Percentiles rank a stretch among this genome's conserved stretches.
Evolutionary conservation across 1,139 yeast species (phyloP).

Genomic region (Suhomyces panamericanus): DNA sequence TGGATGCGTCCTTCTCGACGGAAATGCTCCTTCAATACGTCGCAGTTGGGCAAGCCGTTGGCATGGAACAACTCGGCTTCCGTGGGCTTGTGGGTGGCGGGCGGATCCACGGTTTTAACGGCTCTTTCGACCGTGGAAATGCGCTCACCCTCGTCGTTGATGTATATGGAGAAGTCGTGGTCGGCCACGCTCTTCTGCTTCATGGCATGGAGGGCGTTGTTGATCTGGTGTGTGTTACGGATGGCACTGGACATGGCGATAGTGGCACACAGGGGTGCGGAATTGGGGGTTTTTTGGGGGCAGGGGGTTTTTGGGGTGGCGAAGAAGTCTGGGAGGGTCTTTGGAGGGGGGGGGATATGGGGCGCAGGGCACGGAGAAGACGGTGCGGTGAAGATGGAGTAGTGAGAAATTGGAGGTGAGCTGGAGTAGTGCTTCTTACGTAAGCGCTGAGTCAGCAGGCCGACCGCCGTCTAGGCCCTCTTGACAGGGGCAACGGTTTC

Average conservation of each 20-base stretch:
- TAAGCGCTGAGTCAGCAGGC: neutral
- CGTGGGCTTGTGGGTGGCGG: slow-evolving; percentile 64
- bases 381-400: neutral
- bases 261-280: neutral
- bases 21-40: slow-evolving; percentile 72
- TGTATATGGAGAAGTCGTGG: slow-evolving; percentile 55
- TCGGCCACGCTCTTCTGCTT: slow-evolving; percentile 44
- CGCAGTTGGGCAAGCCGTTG: slow-evolving; percentile 71
- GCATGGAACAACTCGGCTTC: slow-evolving; percentile 66
- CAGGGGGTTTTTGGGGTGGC: neutral
- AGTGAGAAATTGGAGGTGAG: neutral
- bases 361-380: neutral
- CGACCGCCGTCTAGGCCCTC: neutral
- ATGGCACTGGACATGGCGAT: slow-evolving; percentile 16
- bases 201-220: slow-evolving; percentile 76
- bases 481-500: slow-evolving; percentile 2
- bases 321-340: neutral
- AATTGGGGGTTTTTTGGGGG: neutral
- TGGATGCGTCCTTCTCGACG: slow-evolving; percentile 76
- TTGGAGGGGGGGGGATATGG: neutral
- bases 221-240: slow-evolving; percentile 57
- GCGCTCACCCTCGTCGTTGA: slow-evolving; percentile 67
- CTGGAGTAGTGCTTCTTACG: neutral
- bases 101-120: slow-evolving; percentile 63
- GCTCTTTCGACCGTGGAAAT: slow-evolving; percentile 71